phyloP scores from a whole-genome alignment of 495 filamentous ascomycete species.

The Massariosphaeria phaeospora region DNA sequence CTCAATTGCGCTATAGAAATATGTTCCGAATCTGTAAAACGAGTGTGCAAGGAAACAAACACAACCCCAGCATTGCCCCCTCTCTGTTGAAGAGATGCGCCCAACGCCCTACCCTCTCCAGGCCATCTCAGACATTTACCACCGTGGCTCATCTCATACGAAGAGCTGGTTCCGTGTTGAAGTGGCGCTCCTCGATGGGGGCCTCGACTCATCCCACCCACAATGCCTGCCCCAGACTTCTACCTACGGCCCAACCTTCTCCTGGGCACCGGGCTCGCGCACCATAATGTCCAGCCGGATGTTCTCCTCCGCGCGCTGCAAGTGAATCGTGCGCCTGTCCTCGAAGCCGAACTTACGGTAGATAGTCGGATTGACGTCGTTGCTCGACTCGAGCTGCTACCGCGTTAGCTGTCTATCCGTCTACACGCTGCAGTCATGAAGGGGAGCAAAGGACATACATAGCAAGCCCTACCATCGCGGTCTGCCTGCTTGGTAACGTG shows the following conservation, averaged over 20 bases:
- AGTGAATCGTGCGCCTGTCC: constrained; percentile 51
- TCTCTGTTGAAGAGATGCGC: constrained; percentile 27
- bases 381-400: constrained; percentile 73
- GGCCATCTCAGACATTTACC: neutral
- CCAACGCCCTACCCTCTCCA: neutral
- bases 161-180: constrained; percentile 21
- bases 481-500: constrained; percentile 63
- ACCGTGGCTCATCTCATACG: neutral
- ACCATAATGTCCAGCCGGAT: constrained; percentile 73
- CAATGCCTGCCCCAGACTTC: neutral
- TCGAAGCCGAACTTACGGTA: constrained; percentile 69
- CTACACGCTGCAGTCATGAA: too few species aligned
- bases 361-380: constrained; percentile 58
- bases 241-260: neutral
- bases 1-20: too few species aligned
- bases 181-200: constrained; percentile 12
- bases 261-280: constrained; percentile 49
- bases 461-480: constrained; percentile 55
- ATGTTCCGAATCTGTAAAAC: neutral
- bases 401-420: too few species aligned
- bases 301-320: constrained; percentile 55
- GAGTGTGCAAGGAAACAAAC: neutral
- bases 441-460: too few species aligned
- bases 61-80: neutral
- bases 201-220: neutral